Base-by-base conservation (phyloP, 768 basidiomycete species). In the Boletus subcaerulescens region DNA sequence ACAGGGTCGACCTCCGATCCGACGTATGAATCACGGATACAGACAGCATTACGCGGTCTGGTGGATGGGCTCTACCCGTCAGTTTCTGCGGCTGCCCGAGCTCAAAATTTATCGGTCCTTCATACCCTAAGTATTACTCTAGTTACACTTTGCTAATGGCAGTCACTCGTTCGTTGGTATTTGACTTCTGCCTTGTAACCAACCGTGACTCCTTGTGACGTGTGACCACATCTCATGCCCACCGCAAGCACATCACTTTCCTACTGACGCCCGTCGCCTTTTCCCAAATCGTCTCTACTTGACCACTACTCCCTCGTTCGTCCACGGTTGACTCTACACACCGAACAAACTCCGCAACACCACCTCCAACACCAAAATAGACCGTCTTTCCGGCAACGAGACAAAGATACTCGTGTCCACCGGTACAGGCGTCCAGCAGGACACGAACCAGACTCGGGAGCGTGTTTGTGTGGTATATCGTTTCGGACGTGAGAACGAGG, bases 341-440 rank as follows among this genome's bases (percentile, higher is more conserved):
- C 26, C 72, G 65, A n/a, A 83, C 68, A 61, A 96, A 96, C 56
- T 86, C 89, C 13, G 80, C 70, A 26, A 95, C 74, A 8, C 94
- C 91, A 0, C 96, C 95, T 1, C 94, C 95, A 5, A 98, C 93
- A 8, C 96, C 96, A 68, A 98, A 98, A 68, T 98, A 98, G 18
- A 98, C 71, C 14, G 93, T 80, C 70, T 98, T 98, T 2, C 90
- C 91, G 3, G 93, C 94, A 3, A 97, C 87, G 10, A 97, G 80
- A 60, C 87, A 91, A 7, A 77, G 43, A 58, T 68, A 71, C 7
- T 18, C 40, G 13, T 56, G 43, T n/a, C 32, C 40, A 5, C 44
- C 49, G 7, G 57, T 40, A 52, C 75, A 76, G 13, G 80, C 76
- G 0, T 65, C 54, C 48, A 73, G 71, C 67, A 91, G 63, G 18